phyloP scores from a whole-genome alignment of 768 basidiomycete species.

The Infundibulicybe gibba region DNA sequence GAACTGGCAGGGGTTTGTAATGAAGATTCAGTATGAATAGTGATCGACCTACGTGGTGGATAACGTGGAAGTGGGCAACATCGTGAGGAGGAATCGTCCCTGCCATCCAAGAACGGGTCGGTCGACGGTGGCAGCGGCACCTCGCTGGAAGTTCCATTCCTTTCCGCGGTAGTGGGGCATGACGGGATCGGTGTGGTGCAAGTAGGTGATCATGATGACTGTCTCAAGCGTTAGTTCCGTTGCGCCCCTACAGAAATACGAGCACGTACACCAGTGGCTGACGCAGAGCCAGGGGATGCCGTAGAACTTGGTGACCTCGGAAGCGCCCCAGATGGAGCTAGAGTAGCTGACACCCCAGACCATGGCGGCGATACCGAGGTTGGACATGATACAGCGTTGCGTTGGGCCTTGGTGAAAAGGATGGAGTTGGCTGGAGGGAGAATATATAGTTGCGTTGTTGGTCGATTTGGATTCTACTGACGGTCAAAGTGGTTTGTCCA shows the following conservation, averaged over 20 bases:
- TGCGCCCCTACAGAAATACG: neutral
- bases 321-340: slow-evolving; percentile 27
- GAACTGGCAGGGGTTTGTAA: slow-evolving; percentile 31
- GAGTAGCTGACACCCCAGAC: slow-evolving; percentile 30
- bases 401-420: slow-evolving; percentile 43
- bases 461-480: slow-evolving; percentile 18
- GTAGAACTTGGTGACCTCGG: slow-evolving; percentile 41
- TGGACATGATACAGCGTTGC: slow-evolving; percentile 49
- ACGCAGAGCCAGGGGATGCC: slow-evolving; percentile 49
- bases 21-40: neutral
- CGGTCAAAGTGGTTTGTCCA: slow-evolving; percentile 60
- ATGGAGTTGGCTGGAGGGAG: slow-evolving; percentile 39
- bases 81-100: slow-evolving; percentile 63
- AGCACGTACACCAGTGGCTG: slow-evolving; percentile 44
- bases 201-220: slow-evolving; percentile 52
- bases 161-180: slow-evolving; percentile 53
- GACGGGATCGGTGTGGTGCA: slow-evolving; percentile 56
- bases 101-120: slow-evolving; percentile 57
- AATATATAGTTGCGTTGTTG: neutral
- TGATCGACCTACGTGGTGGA: slow-evolving; percentile 43
- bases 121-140: slow-evolving; percentile 57
- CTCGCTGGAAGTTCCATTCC: slow-evolving; percentile 56
- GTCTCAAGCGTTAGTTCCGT: neutral
- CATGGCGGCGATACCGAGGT: slow-evolving; percentile 47
- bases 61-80: slow-evolving; percentile 57